These are phyloP conservation scores for Phytophthora cryptogea DNA, from an alignment of 352 stramenopile genomes.

Conservation along the genomic window DNA sequence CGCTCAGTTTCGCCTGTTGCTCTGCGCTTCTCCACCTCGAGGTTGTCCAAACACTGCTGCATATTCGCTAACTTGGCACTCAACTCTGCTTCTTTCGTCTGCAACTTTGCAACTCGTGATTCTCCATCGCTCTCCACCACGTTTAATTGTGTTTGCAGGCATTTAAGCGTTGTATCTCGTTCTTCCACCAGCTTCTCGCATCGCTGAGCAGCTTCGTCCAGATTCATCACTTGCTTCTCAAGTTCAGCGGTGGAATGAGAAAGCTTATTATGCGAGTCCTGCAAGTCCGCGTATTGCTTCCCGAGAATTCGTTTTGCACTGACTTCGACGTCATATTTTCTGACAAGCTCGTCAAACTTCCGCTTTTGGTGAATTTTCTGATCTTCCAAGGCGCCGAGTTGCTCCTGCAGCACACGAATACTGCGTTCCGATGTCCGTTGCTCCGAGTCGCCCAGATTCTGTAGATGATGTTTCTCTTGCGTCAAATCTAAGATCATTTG, in stretches of 20 bases:
- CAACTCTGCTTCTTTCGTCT: slow-evolving; percentile 19
- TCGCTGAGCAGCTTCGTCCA: slow-evolving; percentile 16
- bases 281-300: slow-evolving; percentile 15
- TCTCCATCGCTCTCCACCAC: slow-evolving; percentile 14
- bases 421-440: slow-evolving; percentile 37
- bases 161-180: slow-evolving; percentile 17
- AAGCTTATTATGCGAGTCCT: slow-evolving; percentile 15
- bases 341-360: slow-evolving; percentile 30
- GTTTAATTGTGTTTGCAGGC: slow-evolving; percentile 10
- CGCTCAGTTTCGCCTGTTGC: slow-evolving; percentile 22
- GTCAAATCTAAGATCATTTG: slow-evolving; percentile 50
- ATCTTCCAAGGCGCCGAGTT: slow-evolving; percentile 40
- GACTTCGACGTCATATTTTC: slow-evolving; percentile 22
- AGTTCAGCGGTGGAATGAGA: slow-evolving; percentile 21
- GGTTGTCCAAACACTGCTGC: slow-evolving; percentile 8
- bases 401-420: slow-evolving; percentile 37
- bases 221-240: slow-evolving; percentile 13
- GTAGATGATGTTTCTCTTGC: slow-evolving; percentile 56
- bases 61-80: slow-evolving; percentile 9
- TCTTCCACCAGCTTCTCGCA: slow-evolving; percentile 13
- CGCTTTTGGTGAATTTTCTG: slow-evolving; percentile 34
- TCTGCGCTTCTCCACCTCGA: slow-evolving; percentile 23
- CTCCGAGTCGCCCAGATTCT: slow-evolving; percentile 44
- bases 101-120: slow-evolving; percentile 6
- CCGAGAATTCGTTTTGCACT: slow-evolving; percentile 18